Percentiles rank a stretch among this genome's conserved stretches.
These are phyloP conservation scores for Dispira simplex DNA, from an alignment of 192 early-diverging fungal genomes.

Conservation along the genomic window DNA sequence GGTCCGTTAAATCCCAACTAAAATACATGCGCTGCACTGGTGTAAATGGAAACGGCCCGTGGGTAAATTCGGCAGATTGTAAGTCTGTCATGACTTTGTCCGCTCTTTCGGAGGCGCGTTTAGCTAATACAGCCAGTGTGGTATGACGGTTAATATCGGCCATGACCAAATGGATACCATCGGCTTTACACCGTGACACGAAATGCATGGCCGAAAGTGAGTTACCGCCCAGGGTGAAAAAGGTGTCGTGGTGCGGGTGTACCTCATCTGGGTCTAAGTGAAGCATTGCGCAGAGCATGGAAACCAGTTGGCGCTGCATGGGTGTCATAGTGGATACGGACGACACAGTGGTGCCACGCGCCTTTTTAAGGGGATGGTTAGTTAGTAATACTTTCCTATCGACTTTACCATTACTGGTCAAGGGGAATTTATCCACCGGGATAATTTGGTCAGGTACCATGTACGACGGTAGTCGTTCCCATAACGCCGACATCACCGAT, in stretches of 20 bases:
- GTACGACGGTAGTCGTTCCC: slow-evolving; percentile 36
- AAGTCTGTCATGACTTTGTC: not conserved
- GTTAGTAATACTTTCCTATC: too few relatives aligned
- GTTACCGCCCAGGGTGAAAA: not conserved
- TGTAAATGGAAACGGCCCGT: not conserved
- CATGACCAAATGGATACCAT: too few relatives aligned
- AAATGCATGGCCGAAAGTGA: slow-evolving; percentile 3
- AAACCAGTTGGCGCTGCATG: too few relatives aligned
- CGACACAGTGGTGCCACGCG: too few relatives aligned
- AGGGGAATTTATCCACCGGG: not conserved
- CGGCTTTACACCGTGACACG: too few relatives aligned
- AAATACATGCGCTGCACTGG: not conserved
- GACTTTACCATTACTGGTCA: not conserved
- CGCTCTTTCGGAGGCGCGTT: too few relatives aligned
- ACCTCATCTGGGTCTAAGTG: too few relatives aligned
- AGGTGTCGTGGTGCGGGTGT: not conserved
- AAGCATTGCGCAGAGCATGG: too few relatives aligned
- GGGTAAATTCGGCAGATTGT: not conserved
- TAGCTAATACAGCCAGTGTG: too few relatives aligned
- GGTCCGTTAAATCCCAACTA: not conserved
- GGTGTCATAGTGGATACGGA: too few relatives aligned
- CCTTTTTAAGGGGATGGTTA: too few relatives aligned
- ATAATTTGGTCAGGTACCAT: slow-evolving; percentile 30
- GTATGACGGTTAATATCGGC: too few relatives aligned
- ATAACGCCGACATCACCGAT: slow-evolving; percentile 31